phyloP scores from a whole-genome alignment of 2,329 filamentous ascomycete species.

The Colletotrichum sidae region DNA sequence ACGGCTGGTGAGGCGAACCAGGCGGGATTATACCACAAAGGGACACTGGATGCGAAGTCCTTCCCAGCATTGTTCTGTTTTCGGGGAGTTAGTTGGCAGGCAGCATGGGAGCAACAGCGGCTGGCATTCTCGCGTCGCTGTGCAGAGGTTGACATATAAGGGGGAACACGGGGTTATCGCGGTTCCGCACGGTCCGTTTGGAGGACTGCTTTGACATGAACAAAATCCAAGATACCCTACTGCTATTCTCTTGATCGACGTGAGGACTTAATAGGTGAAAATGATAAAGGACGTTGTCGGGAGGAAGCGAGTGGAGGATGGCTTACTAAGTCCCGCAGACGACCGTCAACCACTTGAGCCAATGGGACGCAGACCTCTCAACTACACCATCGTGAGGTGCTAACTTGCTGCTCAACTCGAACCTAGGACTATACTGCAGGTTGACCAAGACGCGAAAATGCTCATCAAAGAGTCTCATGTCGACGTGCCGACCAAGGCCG shows the following conservation, averaged over 20 bases:
- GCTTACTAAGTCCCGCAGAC: conserved; percentile 35
- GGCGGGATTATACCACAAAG: too few relatives aligned
- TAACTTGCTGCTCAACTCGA: neutral
- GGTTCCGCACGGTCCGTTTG: too few relatives aligned
- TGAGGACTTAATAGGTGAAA: neutral
- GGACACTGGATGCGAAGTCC: too few relatives aligned
- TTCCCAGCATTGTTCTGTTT: too few relatives aligned
- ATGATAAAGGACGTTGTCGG: too few relatives aligned
- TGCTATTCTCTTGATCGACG: too few relatives aligned
- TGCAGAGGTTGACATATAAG: too few relatives aligned
- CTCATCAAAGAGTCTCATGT: conserved; percentile 65
- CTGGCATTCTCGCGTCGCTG: too few relatives aligned
- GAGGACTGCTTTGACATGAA: too few relatives aligned
- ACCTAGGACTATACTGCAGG: neutral
- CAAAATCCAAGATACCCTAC: too few relatives aligned
- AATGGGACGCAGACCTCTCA: conserved; percentile 32
- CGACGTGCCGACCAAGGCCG: conserved; percentile 62
- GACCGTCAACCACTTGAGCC: neutral
- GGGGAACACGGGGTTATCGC: too few relatives aligned
- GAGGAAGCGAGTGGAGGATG: conserved; percentile 1
- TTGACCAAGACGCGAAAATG: conserved; percentile 50
- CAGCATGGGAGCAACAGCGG: neutral
- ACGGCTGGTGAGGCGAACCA: too few relatives aligned
- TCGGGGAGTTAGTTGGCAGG: neutral
- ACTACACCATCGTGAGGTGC: conserved; percentile 11